A percentile compares a stretch with the other conserved stretches of the same genome.
These are phyloP conservation scores for Umbelopsis vinacea DNA, from an alignment of 192 early-diverging fungal species.

Conservation along the genomic window DNA sequence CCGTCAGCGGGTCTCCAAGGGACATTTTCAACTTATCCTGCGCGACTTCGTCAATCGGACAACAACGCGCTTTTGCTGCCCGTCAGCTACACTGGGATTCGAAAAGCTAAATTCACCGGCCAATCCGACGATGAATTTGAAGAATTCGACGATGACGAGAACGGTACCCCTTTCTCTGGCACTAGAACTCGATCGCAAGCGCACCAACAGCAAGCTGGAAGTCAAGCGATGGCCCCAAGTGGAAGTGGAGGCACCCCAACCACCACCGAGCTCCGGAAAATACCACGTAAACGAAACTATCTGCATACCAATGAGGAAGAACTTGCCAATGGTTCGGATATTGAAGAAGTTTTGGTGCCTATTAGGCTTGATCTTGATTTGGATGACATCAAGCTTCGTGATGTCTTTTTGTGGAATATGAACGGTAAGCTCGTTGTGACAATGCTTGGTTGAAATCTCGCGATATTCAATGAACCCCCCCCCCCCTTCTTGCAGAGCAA, in stretches of 20 bases:
- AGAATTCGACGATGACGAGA: conserved; percentile 46
- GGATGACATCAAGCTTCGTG: conserved; percentile 82
- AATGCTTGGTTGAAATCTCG: neutral
- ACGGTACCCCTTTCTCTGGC: conserved; percentile 19
- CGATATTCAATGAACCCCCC: too few species aligned
- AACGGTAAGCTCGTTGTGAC: conserved; percentile 55
- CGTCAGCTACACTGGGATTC: conserved; percentile 38
- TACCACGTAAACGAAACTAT: conserved; percentile 39
- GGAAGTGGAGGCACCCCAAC: conserved; percentile 25
- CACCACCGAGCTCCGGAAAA: conserved; percentile 28
- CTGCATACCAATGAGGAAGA: conserved; percentile 46
- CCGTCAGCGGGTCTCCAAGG: conserved; percentile 31
- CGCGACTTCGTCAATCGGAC: conserved; percentile 51
- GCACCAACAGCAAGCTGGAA: neutral
- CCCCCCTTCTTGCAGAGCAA: conserved; percentile 58
- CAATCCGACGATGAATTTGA: conserved; percentile 53
- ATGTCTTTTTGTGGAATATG: conserved; percentile 93
- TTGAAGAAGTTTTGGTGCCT: conserved; percentile 81
- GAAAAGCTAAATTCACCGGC: conserved; percentile 40
- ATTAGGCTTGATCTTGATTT: conserved; percentile 92
- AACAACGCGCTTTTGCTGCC: conserved; percentile 57
- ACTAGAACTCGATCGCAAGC: conserved; percentile 10
- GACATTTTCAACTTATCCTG: conserved; percentile 53
- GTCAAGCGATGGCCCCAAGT: neutral
- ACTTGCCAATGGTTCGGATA: conserved; percentile 58